Evolutionary conservation across 345 rosid genomes (phyloP).

Genomic region (Geranium brycei): DNA sequence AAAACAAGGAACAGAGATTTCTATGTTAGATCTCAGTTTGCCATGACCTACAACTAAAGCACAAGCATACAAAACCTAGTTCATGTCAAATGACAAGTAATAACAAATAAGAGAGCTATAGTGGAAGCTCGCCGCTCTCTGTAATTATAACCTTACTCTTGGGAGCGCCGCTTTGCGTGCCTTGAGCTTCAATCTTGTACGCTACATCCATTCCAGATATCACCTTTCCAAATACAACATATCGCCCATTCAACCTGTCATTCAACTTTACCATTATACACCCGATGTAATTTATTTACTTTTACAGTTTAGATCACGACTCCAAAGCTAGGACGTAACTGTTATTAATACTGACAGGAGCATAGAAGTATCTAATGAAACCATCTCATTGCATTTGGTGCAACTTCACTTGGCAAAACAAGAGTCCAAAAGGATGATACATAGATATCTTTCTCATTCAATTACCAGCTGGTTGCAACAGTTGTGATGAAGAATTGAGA

Average conservation of each 20-base stretch:
- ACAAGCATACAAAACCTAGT: too few species aligned
- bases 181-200: constrained; percentile 88
- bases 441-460: not conserved
- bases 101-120: constrained; percentile 14
- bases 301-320: too few species aligned
- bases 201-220: constrained; percentile 91
- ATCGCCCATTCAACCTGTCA: constrained; percentile 83
- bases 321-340: too few species aligned
- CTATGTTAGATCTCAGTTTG: too few species aligned
- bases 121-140: constrained; percentile 88
- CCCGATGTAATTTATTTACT: too few species aligned
- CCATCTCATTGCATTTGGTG: too few species aligned
- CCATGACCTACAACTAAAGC: too few species aligned
- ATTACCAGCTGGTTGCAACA: constrained; percentile 81
- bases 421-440: too few species aligned
- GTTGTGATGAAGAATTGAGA: constrained; percentile 94
- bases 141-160: constrained; percentile 76
- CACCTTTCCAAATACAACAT: constrained; percentile 94
- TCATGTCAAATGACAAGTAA: too few species aligned
- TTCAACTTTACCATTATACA: not conserved
- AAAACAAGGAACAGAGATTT: too few species aligned
- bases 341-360: too few species aligned
- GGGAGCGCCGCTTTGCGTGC: constrained; percentile 67
- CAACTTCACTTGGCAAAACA: not conserved
- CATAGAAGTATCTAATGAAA: too few species aligned